These are phyloP conservation scores for Schizopora paradoxa DNA, from an alignment of 1,284 basidiomycete genomes.

Conservation along the genomic window DNA sequence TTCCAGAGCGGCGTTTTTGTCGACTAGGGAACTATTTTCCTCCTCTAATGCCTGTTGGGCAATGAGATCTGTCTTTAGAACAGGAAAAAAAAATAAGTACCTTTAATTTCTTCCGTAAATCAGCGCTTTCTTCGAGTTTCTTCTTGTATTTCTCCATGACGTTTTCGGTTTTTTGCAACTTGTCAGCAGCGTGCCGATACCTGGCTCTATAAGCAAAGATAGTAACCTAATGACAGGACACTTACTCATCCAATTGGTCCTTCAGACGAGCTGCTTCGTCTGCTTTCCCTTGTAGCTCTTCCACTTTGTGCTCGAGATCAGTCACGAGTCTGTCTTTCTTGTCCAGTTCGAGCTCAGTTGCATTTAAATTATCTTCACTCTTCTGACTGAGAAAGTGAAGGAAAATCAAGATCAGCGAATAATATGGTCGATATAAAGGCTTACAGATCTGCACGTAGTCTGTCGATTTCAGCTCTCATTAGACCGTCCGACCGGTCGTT, in stretches of 20 bases:
- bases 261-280: conserved; percentile 77
- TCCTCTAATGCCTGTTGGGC: conserved; percentile 72
- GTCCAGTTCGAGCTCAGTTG: conserved; percentile 75
- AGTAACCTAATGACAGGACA: conserved; percentile 17
- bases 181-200: conserved; percentile 86
- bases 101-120: conserved; percentile 82
- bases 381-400: conserved; percentile 60
- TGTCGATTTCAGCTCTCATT: conserved; percentile 75
- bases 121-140: conserved; percentile 92
- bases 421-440: conserved; percentile 27
- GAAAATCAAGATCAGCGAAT: conserved; percentile 20
- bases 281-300: conserved; percentile 77
- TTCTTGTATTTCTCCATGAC: conserved; percentile 99
- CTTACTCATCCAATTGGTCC: conserved; percentile 92
- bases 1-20: conserved; percentile 86
- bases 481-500: conserved; percentile 66
- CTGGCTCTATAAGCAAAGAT: conserved; percentile 33
- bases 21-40: conserved; percentile 87
- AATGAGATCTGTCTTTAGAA: conserved; percentile 9
- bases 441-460: conserved; percentile 74
- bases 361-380: conserved; percentile 81
- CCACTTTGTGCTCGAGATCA: conserved; percentile 73
- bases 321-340: conserved; percentile 64
- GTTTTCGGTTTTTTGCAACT: conserved; percentile 89
- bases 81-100: conserved; percentile 32